phyloP scores from a whole-genome alignment of 106 monocot species.

The Platanthera zijinensis region DNA sequence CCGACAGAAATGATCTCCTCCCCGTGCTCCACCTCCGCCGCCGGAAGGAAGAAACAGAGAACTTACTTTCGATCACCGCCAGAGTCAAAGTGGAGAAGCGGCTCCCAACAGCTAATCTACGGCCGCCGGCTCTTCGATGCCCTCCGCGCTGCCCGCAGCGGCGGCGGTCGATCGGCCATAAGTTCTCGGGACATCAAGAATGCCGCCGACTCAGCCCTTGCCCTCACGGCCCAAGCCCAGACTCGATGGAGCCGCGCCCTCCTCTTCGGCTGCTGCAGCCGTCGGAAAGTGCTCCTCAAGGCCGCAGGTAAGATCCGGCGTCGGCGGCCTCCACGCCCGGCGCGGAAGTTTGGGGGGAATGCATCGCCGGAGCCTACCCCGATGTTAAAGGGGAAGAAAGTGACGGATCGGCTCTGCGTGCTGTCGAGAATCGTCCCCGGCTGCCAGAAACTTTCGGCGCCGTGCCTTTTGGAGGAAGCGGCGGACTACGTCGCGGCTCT shows the following conservation, averaged over 20 bases:
- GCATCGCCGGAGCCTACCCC: neutral
- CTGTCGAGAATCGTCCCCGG: conserved; percentile 56
- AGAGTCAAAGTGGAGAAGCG: conserved; percentile 44
- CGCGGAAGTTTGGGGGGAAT: neutral
- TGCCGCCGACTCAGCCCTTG: conserved; percentile 76
- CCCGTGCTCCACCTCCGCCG: conserved; percentile 1
- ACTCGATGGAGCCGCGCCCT: conserved; percentile 76
- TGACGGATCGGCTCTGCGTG: conserved; percentile 43
- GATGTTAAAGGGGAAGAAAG: conserved; percentile 20
- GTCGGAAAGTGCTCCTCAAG: conserved; percentile 24
- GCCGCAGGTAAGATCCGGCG: conserved; percentile 26
- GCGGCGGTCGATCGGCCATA: neutral
- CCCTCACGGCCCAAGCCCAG: conserved; percentile 52
- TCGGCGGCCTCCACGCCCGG: conserved; percentile 4
- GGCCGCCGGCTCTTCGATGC: conserved; percentile 49
- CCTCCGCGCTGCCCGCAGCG: conserved; percentile 21
- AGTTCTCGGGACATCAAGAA: conserved; percentile 40
- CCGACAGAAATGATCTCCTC: conserved; percentile 5
- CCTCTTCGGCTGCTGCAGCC: conserved; percentile 29
- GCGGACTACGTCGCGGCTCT: conserved; percentile 84
- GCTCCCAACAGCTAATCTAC: conserved; percentile 44
- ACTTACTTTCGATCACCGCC: neutral
- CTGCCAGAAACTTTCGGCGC: conserved; percentile 39
- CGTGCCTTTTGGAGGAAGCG: conserved; percentile 55
- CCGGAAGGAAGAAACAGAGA: conserved; percentile 8